phyloP scores from a whole-genome alignment of 2,329 filamentous ascomycete species.

The Leptographium lundbergii region DNA sequence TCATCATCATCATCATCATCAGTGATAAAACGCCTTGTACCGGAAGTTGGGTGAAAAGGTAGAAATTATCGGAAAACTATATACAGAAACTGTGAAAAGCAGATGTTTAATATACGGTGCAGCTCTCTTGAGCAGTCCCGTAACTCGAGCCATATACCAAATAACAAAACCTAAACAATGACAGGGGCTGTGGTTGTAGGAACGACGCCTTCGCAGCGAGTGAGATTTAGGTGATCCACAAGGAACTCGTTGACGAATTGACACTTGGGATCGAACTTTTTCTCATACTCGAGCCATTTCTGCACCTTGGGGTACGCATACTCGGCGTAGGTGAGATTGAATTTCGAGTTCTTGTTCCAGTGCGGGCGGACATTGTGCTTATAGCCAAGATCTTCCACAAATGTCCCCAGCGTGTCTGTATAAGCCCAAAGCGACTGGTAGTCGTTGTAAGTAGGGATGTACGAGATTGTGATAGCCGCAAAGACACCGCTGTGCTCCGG shows the following conservation, averaged over 20 bases:
- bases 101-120: no score
- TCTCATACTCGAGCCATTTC: neutral
- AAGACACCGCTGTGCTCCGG: neutral
- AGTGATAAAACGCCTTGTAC: no score
- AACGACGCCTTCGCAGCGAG: neutral
- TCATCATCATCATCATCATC: no score
- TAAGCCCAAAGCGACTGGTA: neutral
- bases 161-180: neutral
- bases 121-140: no score
- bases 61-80: no score
- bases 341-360: neutral
- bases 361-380: neutral
- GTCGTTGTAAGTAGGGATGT: neutral
- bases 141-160: no score
- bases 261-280: neutral
- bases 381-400: neutral
- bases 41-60: no score
- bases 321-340: neutral
- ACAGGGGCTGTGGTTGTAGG: neutral
- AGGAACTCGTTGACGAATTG: neutral
- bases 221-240: neutral
- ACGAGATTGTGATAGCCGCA: neutral
- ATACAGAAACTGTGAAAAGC: no score
- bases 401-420: neutral
- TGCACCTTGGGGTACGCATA: neutral